Conservation (phyloP, 83 land plant species). For the Thuja plicata region DNA sequence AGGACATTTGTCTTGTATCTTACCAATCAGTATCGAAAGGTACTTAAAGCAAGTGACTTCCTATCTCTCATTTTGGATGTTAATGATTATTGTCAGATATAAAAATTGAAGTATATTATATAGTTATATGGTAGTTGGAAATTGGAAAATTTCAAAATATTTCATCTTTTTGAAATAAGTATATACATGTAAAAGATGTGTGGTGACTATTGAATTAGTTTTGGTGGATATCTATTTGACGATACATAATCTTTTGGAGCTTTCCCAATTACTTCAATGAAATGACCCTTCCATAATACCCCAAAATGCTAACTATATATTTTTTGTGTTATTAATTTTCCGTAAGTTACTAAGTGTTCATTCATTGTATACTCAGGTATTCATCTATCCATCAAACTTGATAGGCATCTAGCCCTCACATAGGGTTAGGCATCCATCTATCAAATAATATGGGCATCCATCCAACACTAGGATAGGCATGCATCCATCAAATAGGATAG, state of each 20-base stretch:
- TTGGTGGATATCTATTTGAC: neutral
- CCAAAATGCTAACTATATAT: too few relatives aligned
- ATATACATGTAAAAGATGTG: neutral
- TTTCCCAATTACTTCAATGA: neutral
- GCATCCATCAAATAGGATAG: too few relatives aligned
- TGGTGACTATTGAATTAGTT: neutral
- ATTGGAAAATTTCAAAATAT: neutral
- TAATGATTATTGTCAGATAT: neutral
- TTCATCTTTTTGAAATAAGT: neutral
- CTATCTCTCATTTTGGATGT: neutral
- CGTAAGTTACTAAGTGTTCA: too few relatives aligned
- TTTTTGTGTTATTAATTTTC: too few relatives aligned
- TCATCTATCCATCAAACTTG: too few relatives aligned
- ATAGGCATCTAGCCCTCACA: too few relatives aligned
- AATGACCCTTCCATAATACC: too few relatives aligned
- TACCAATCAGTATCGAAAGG: slow-evolving; percentile 99
- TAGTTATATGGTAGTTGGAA: neutral
- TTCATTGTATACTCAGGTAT: too few relatives aligned
- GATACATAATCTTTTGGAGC: neutral
- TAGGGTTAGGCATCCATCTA: too few relatives aligned
- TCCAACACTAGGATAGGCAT: too few relatives aligned
- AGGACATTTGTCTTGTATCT: slow-evolving; percentile 81
- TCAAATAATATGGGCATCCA: too few relatives aligned
- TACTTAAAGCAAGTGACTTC: slow-evolving; percentile 18
- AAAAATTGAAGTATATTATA: neutral